These are phyloP conservation scores for Sequoiadendron giganteum DNA, from an alignment of 75 land plant species.

Conservation along the genomic window DNA sequence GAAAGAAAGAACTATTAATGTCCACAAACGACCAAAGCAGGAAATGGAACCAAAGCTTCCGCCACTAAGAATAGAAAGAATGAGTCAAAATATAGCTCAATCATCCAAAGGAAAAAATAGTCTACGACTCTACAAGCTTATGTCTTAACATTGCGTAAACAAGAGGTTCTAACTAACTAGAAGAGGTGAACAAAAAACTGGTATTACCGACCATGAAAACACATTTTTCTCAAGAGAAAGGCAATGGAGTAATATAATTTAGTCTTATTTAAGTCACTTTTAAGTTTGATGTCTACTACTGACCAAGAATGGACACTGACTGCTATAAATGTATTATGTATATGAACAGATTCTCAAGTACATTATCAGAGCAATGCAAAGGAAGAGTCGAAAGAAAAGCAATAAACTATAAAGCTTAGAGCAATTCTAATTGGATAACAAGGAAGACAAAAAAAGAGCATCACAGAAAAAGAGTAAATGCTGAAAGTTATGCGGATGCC, in stretches of 20 bases:
- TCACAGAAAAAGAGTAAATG: background rate
- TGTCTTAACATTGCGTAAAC: background rate
- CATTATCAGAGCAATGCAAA: background rate
- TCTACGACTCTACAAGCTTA: background rate
- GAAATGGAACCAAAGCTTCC: background rate
- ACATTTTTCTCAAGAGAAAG: background rate
- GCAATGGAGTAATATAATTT: background rate
- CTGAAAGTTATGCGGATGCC: background rate
- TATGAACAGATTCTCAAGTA: background rate
- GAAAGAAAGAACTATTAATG: background rate
- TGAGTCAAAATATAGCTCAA: background rate
- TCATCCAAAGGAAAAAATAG: background rate
- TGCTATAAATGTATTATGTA: background rate
- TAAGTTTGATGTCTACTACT: background rate
- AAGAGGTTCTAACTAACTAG: background rate
- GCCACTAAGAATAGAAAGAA: background rate
- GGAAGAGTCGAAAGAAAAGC: background rate
- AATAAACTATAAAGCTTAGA: background rate
- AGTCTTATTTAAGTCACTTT: background rate
- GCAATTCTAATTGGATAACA: background rate
- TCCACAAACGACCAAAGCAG: background rate
- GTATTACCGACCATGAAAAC: background rate
- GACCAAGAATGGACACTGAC: background rate
- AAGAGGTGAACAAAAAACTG: background rate
- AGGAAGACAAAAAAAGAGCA: no score